A percentile compares a stretch with the other conserved stretches of the same genome.
These are phyloP conservation scores for Athelia sp. DNA, from an alignment of 1,284 basidiomycete species.

Conservation along the genomic window DNA sequence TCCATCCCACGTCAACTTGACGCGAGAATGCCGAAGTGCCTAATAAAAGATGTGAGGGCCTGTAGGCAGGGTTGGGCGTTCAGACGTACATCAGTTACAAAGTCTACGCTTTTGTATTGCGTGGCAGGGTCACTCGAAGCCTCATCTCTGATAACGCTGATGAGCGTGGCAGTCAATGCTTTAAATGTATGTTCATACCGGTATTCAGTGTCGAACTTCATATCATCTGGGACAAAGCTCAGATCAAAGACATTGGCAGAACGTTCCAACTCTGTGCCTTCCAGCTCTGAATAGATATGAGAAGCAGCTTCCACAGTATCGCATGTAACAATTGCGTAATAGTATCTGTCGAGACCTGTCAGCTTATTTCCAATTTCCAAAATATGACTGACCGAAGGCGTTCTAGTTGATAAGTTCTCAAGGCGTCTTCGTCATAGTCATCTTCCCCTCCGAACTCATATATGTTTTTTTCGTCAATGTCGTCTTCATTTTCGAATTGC, in stretches of 20 bases:
- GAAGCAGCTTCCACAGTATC: constrained; percentile 76
- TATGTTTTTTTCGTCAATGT: constrained; percentile 63
- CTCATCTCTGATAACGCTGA: constrained; percentile 60
- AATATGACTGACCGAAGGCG: constrained; percentile 70
- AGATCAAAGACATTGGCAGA: constrained; percentile 97
- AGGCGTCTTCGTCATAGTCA: constrained; percentile 83
- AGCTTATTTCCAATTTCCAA: constrained; percentile 3
- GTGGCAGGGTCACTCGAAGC: constrained; percentile 63
- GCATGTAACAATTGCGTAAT: constrained; percentile 94
- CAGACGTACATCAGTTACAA: constrained; percentile 81
- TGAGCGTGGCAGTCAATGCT: constrained; percentile 4
- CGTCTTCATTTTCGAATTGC: constrained; percentile 35
- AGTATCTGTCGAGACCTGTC: constrained; percentile 60
- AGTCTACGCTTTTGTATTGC: constrained; percentile 80
- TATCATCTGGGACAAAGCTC: constrained; percentile 90
- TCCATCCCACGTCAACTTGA: constrained; percentile 98
- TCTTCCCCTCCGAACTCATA: constrained; percentile 63
- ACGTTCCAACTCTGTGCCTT: constrained; percentile 94
- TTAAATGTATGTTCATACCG: constrained; percentile 39
- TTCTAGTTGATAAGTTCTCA: constrained; percentile 93
- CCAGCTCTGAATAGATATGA: constrained; percentile 83
- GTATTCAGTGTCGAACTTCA: constrained; percentile 83
- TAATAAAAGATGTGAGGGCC: constrained; percentile 24
- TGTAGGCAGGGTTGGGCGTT: not conserved
- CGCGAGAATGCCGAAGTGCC: constrained; percentile 98